Conservation (phyloP, 371 early-diverging fungal species). For the Mortierella sp. region DNA sequence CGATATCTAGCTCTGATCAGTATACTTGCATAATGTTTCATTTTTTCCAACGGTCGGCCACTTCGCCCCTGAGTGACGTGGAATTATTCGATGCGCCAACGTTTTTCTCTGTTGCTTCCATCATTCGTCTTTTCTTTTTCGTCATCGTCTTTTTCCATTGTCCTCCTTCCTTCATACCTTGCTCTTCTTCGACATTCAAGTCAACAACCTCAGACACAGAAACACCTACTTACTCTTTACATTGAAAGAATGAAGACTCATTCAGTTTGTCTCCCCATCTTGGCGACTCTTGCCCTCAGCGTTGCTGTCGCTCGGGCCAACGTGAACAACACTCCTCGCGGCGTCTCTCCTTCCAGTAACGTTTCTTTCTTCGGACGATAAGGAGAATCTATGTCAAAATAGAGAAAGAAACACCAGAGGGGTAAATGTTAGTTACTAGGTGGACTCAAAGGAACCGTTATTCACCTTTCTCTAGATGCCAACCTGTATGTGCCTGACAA, state of each 20-base stretch:
- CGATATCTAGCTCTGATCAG: conserved; percentile 27
- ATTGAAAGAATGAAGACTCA: conserved; percentile 31
- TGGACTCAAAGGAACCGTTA: neutral
- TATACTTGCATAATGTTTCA: neutral
- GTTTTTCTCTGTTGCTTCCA: neutral
- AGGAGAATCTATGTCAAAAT: neutral
- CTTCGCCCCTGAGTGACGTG: conserved; percentile 15
- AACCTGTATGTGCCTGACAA: conserved; percentile 57
- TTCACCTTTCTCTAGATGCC: conserved; percentile 46
- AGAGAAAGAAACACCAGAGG: neutral
- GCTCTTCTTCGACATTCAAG: neutral
- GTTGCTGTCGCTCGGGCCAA: conserved; percentile 24
- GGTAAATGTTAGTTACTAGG: neutral
- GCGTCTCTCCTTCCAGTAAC: conserved; percentile 48
- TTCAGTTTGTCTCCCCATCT: conserved; percentile 25
- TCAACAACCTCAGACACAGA: neutral
- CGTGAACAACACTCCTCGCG: conserved; percentile 20
- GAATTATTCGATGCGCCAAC: neutral
- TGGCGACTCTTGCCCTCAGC: conserved; percentile 42
- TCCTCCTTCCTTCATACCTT: neutral
- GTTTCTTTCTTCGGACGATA: neutral
- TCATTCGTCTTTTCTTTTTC: neutral
- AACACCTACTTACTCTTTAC: neutral
- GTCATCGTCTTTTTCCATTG: neutral
- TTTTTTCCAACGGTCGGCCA: neutral